A percentile compares a stretch with the other conserved stretches of the same genome.
Evolutionary conservation across 257 asterid genomes (phyloP).

Genomic region (Paraleonurus japonicus): DNA sequence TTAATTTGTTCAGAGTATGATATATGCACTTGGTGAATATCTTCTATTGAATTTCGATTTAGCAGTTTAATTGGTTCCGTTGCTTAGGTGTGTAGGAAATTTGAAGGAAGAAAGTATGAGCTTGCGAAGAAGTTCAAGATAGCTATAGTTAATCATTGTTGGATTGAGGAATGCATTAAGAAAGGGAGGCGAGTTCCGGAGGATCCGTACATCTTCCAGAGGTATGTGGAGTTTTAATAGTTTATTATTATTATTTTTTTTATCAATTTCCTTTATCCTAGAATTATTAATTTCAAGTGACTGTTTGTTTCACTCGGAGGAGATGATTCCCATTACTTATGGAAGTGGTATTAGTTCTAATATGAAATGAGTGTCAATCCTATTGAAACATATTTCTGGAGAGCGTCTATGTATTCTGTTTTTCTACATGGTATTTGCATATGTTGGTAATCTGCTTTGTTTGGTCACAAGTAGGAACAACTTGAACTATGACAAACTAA

Average conservation of each 20-base stretch:
- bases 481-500: not conserved
- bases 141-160: constrained; percentile 65
- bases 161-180: constrained; percentile 86
- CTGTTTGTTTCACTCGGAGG: not conserved
- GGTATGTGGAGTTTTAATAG: constrained; percentile 44
- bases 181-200: constrained; percentile 60
- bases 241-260: not conserved
- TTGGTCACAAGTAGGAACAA: not conserved
- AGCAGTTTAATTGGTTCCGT: constrained; percentile 28
- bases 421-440: not conserved
- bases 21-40: not conserved
- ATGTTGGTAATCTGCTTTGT: not conserved
- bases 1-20: not conserved
- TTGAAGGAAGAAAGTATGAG: constrained; percentile 57
- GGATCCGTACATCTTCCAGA: constrained; percentile 47
- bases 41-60: constrained; percentile 3
- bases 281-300: not conserved
- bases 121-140: constrained; percentile 47
- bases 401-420: not conserved
- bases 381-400: not conserved
- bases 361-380: not conserved
- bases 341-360: not conserved
- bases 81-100: constrained; percentile 50
- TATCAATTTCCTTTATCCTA: not conserved
- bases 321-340: not conserved